Base-by-base conservation (phyloP, 192 early-diverging fungal species). In the Dissophora ornata region DNA sequence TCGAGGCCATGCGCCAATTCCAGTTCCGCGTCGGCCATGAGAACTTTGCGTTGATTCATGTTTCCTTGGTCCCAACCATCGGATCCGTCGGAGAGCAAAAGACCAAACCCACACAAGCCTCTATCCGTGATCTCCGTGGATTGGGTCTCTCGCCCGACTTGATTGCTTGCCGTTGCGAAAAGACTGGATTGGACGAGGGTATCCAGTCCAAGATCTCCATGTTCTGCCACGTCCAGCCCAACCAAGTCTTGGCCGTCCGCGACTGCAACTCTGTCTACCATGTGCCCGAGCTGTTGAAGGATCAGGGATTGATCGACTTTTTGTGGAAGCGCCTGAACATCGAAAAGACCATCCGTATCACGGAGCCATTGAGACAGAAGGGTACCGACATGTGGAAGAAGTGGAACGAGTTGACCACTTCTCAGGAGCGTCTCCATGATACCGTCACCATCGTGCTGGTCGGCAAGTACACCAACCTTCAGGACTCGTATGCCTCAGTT, bases 1-100 rank as follows among this genome's bases (percentile, higher is more conserved):
- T 98, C 62, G 97, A 99, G 84, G 97, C 97, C 26, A 96, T 99
- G 94, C 93, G 97, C 60, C 97, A 99, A 82, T 99, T 99, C 90
- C 98, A 99, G 82, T 98, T 98, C 89, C 92, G 97, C 68, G 98
- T 99, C 24, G 98, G 98, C 16, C 91, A 92, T 80, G 95, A 96
- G 59, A 99, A 99, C 89, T 98, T 99, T 79, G 97, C 92, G 62
- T 78, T 98, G 75, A 96, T 97, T 67, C 98, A 98, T 75, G 98
- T 99, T 10, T 98, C 98, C 24, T 85, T 99, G 54, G 91, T 99
- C 10, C 98, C 98, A 28, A 91, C 98, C 16, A 94, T 99, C 36
- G 98, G 98, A 26, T 89, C 94, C 2, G 98, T 99, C 29, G 96
- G 96, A 57, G 98, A 99, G 80, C 98, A 98, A 80, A 99, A 99